Conservation (phyloP, 2,329 filamentous ascomycete species). For the Lachnellula cervina region DNA sequence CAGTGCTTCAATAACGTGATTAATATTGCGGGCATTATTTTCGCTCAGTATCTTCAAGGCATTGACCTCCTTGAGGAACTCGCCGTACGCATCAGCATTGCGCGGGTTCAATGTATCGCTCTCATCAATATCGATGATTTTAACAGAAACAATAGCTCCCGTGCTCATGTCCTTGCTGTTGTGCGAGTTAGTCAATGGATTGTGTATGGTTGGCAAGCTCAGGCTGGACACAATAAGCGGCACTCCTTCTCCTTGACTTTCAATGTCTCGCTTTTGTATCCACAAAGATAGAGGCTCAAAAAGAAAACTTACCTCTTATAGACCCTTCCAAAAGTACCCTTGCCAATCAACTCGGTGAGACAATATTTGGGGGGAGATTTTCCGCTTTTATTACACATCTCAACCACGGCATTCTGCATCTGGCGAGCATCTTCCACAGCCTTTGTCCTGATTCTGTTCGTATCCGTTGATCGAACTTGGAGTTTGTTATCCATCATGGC, state of each 20-base stretch:
- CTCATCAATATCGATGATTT: slow-evolving; percentile 81
- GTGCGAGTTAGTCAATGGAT: slow-evolving; percentile 3
- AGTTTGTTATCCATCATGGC: slow-evolving; percentile 4
- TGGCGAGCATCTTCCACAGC: slow-evolving; percentile 62
- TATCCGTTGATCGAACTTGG: slow-evolving; percentile 12
- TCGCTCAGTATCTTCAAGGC: slow-evolving; percentile 69
- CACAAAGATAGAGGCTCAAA: not conserved
- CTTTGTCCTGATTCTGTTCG: slow-evolving; percentile 19
- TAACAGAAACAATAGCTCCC: slow-evolving; percentile 61
- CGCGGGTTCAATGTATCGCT: slow-evolving; percentile 64
- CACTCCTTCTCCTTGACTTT: too few relatives aligned
- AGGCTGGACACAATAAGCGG: too few relatives aligned
- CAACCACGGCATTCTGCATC: slow-evolving; percentile 61
- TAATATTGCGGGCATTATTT: slow-evolving; percentile 72
- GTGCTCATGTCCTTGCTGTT: slow-evolving; percentile 30
- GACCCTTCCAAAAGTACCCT: slow-evolving; percentile 69
- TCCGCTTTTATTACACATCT: slow-evolving; percentile 55
- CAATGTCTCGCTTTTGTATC: not conserved
- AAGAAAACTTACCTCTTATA: slow-evolving; percentile 51
- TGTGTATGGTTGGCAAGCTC: slow-evolving; percentile 7
- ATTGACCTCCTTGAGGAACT: slow-evolving; percentile 64
- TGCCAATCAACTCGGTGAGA: slow-evolving; percentile 69
- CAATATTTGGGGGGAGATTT: slow-evolving; percentile 60
- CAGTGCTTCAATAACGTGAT: slow-evolving; percentile 73
- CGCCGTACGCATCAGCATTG: slow-evolving; percentile 61